Evolutionary conservation across 164 flowering plant genomes (phyloP), one percentile per base, ranked within the genome.

Genomic region (Berberis vulgaris): DNA sequence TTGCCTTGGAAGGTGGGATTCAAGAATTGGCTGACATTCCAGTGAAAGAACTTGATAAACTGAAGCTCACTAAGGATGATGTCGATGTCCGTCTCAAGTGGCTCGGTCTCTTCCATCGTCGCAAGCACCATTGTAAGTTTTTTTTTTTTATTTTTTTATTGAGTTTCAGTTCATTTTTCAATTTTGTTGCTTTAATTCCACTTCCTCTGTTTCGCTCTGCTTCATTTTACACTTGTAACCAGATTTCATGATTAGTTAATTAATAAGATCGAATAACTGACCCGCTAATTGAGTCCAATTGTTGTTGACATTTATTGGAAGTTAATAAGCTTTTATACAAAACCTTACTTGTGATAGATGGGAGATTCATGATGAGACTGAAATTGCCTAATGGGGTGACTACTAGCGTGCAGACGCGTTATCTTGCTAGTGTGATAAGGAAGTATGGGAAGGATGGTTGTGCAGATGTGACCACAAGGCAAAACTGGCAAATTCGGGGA

Each of bases 341-440:
- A 26, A 26, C 26, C 26, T 26, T 26, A 26, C 26, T 26, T 26
- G 26, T 26, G 26, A 40, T 49, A 78, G 81, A 90, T 77, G 98
- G 98, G 61, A 81, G 88, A 67, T 94, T 94, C 68, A 94, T 94
- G 98, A 88, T 94, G 98, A 84, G 98, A 63, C 57, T 94, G 79
- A 94, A 90, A 84, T 84, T 90, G 44, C 98, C 98, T n/a, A 94
- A 94, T 67, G 98, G 98, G 26, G 89, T 94, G 5, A 90, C 98
- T 50, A 88, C 95, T 2, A 84, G 95, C 63, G 79, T 69, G 8
- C 98, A 94, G 70, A 87, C 96, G 1, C 78, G 95, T 6, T 94
- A 83, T 74, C 64, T 93, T 5, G 97, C 95, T 0, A 85, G 89
- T 49, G 96, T 90, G 53, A 86, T 90, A n/a, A 70, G 70, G 76